Percentiles rank a stretch among this genome's conserved stretches.
Evolutionary conservation across 108 stramenopile species (phyloP).

Genomic region (Mayamaea pseudoterrestris): DNA sequence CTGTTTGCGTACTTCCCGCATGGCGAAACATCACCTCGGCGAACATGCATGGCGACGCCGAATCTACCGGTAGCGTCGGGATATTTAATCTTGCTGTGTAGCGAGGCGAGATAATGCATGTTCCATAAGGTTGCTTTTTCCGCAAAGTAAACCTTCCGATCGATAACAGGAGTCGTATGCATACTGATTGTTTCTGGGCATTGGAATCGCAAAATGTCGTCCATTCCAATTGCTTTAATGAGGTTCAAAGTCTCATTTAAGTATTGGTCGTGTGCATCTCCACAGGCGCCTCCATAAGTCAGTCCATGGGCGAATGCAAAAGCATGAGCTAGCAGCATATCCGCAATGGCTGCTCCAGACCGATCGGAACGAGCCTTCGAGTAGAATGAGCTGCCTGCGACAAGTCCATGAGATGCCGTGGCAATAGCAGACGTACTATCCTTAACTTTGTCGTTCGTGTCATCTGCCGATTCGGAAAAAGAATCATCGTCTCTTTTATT

Average conservation of each 20-base stretch:
- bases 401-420: no score
- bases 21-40: slow-evolving; percentile 22
- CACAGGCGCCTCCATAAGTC: no score
- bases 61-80: not conserved
- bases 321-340: slow-evolving; percentile 16
- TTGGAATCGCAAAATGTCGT: not conserved
- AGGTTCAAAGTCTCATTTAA: no score
- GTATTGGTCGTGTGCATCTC: no score
- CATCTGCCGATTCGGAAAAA: no score
- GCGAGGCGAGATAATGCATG: not conserved
- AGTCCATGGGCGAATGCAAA: no score
- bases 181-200: not conserved
- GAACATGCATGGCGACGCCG: slow-evolving; percentile 11
- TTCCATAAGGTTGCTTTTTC: not conserved
- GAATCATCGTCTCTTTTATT: no score
- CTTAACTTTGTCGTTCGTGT: no score
- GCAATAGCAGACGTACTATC: no score
- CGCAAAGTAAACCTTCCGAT: not conserved
- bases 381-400: no score
- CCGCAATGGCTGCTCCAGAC: slow-evolving; percentile 10
- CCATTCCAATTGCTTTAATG: not conserved
- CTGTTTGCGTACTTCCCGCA: slow-evolving; percentile 5
- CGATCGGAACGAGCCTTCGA: slow-evolving; percentile 7
- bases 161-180: no score
- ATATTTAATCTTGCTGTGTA: not conserved